Evolutionary conservation across 2,329 filamentous ascomycete species (phyloP), one percentile per base, ranked within the genome.

Genomic region (Coniochaeta sp.): DNA sequence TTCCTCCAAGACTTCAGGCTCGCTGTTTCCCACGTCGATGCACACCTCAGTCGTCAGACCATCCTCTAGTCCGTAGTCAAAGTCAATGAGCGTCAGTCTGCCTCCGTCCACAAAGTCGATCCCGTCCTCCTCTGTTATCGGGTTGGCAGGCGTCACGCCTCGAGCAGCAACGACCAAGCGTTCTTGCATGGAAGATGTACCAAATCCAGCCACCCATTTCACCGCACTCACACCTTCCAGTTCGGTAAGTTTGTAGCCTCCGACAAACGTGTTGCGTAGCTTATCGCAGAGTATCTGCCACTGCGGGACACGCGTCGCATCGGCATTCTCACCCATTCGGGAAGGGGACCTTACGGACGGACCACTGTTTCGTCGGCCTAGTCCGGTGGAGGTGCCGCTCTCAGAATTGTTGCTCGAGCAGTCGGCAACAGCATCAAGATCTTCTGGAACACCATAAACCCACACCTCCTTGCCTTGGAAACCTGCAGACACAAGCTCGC

Each of bases 61-160:
- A 62, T 87, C 72, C 4, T 62, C 67, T 1, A 76, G 59, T 1
- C 76, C 71, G 58, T 87, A 87, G 56, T 85, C 79, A 64, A 92
- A 92, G 64, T 92, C 88, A 40, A 91, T 71, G 8, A 92, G 70
- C 9, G 81, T 78, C 40, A 94, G 72, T 55, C 88, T 79, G 13
- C 88, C 88, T 6, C 88, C 87, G 60, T 92, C 89, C n/a, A 89
- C 78, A 56, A 89, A 88, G 60, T 87, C 81, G 49, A 86, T 78
- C 46, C 82, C 83, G 57, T 90, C 87, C 56, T 89, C 84, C 52
- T 89, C 85, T 3, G 81, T 76, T 38, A 80, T 70, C 7, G 74
- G 70, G 53, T 80, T 76, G 0, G 77, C 72, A 1, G 78, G 76
- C 24, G 81, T 75, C 16, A 89, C 81, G 28, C 87, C 88, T 22